phyloP scores from a whole-genome alignment of 345 rosid species.

The Populus davidiana region DNA sequence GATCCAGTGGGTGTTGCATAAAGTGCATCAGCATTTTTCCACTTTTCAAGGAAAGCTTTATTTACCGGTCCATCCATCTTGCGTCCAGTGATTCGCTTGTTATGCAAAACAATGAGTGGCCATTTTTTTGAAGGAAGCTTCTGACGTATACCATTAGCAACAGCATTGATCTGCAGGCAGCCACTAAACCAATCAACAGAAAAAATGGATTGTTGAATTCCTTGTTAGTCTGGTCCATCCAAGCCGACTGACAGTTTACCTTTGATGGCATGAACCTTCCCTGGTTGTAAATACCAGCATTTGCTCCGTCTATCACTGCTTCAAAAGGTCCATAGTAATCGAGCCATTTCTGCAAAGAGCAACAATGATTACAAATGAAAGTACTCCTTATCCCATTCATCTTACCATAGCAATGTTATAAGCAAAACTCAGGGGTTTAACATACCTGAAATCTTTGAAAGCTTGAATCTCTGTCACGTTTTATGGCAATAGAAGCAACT shows the following conservation, averaged over 20 bases:
- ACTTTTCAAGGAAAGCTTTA: constrained; percentile 49
- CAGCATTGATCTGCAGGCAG: constrained; percentile 44
- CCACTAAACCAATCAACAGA: not conserved
- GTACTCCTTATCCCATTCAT: not conserved
- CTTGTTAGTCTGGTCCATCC: constrained; percentile 2
- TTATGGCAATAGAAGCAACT: constrained; percentile 55
- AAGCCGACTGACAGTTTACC: constrained; percentile 30
- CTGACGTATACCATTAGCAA: constrained; percentile 57
- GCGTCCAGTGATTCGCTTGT: constrained; percentile 42
- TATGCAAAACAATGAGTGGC: constrained; percentile 71
- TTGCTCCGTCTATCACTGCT: constrained; percentile 70
- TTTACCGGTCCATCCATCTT: constrained; percentile 45
- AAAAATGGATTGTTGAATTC: not conserved
- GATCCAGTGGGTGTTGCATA: constrained; percentile 71
- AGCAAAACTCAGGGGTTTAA: constrained; percentile 2
- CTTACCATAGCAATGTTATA: not conserved
- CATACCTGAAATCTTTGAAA: constrained; percentile 66
- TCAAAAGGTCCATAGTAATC: constrained; percentile 67
- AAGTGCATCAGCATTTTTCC: constrained; percentile 60
- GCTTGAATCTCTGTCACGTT: constrained; percentile 49
- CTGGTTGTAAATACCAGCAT: constrained; percentile 55
- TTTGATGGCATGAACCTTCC: constrained; percentile 48
- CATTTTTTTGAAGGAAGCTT: constrained; percentile 55
- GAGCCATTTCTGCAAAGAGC: constrained; percentile 59
- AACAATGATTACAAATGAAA: not conserved